Evolutionary conservation across 345 rosid species (phyloP), one percentile per base, ranked within the genome.

Genomic region (Adansonia digitata): DNA sequence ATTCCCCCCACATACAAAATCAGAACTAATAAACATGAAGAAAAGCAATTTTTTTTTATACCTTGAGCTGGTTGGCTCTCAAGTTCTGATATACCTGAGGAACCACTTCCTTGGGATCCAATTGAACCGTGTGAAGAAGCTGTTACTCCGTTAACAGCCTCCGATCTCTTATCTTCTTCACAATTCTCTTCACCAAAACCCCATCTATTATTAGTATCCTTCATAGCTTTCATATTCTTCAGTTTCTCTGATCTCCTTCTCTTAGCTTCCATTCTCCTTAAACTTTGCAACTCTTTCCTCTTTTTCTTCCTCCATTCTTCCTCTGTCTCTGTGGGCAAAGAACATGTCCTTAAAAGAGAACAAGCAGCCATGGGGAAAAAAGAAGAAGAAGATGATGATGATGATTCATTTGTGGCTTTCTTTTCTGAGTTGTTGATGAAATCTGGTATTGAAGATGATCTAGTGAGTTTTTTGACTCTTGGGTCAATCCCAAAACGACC

Each of bases 401-500:
- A 48, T 72, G 15, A 69, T 56, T 43, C 63, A 49, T 61, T 81
- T 40, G 60, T 74, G 40, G 52, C 84, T 52, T 48, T 43, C 18
- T 46, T 59, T 45, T 71, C 24, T 18, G 83, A 81, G 82, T 77
- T 77, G 83, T 74, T 77, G 59, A 84, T 55, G 79, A 88, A 80
- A 42, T 88, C 90, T 15, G 90, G 86, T 24, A 86, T 89, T 22
- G 97, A 91, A 69, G 88, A 85, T n/a, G 92, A 85, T 76, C 92
- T 77, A 1, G 53, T 53, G 26, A 87, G 85, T 75, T 79, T 83
- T 46, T 84, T 85, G 46, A 86, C 84, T 29, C 77, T 81, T 26
- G 91, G 93, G 84, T 93, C 91, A 10, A 90, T 88, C 42, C 98
- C 97, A 69, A 94, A 94, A 42, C 85, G 86, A 35, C 98, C 98